Evolutionary conservation across 345 rosid species (phyloP).

Genomic region (Capsella bursapastoris): DNA sequence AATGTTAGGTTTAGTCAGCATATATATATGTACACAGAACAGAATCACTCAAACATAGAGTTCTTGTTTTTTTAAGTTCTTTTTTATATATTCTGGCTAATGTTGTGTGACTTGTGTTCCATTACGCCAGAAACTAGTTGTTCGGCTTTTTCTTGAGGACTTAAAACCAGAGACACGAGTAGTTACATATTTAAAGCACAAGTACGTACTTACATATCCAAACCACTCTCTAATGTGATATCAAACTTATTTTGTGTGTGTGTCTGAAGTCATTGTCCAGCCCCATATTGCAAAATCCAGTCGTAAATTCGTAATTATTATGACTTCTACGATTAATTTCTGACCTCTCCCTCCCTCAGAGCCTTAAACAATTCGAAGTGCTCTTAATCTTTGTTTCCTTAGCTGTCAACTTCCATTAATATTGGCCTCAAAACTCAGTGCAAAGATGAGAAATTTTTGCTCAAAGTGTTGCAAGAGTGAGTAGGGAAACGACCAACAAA

Average conservation of each 20-base stretch:
- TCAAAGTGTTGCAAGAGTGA: neutral
- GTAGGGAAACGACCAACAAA: neutral
- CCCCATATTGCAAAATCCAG: too few relatives aligned
- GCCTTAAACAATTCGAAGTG: neutral
- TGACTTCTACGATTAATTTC: too few relatives aligned
- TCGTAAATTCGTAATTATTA: too few relatives aligned
- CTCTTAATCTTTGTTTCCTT: neutral
- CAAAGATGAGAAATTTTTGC: neutral
- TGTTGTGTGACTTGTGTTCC: constrained; percentile 25
- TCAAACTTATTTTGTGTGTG: too few relatives aligned
- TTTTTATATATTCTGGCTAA: neutral
- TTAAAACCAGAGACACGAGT: constrained; percentile 2
- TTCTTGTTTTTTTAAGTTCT: neutral
- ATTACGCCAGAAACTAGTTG: constrained; percentile 20
- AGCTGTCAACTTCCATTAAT: neutral
- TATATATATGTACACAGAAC: constrained; percentile 25
- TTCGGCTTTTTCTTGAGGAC: neutral
- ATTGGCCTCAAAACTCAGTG: neutral
- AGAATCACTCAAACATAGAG: neutral
- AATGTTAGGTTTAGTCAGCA: constrained; percentile 30
- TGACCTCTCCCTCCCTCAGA: too few relatives aligned
- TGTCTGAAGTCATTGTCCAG: too few relatives aligned
- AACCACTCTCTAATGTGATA: too few relatives aligned
- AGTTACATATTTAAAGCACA: too few relatives aligned
- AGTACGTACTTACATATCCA: too few relatives aligned